phyloP scores from a whole-genome alignment of 345 rosid genomes.

The Turnera subulata region DNA sequence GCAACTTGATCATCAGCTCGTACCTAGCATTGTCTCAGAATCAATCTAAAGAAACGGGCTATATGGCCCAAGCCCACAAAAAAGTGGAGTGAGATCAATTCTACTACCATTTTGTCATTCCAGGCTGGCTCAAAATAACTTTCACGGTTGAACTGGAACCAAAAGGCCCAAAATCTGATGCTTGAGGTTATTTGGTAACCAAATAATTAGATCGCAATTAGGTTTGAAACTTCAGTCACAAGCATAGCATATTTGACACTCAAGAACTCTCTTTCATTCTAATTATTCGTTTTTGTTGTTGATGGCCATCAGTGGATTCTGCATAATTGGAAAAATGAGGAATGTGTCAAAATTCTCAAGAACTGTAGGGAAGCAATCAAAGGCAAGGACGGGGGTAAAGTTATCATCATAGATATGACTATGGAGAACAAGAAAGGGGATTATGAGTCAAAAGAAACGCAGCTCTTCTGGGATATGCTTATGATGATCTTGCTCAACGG shows the following conservation, averaged over 20 bases:
- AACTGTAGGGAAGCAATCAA: background rate
- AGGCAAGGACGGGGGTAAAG: background rate
- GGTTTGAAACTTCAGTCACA: no score
- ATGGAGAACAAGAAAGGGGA: background rate
- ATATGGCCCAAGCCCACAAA: no score
- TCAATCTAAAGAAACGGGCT: no score
- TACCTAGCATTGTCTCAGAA: no score
- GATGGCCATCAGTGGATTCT: conserved; percentile 10
- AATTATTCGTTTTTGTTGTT: background rate
- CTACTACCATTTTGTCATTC: background rate
- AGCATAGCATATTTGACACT: no score
- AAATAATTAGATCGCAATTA: no score
- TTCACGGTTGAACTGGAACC: no score
- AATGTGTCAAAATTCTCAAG: no score
- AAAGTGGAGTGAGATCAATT: background rate
- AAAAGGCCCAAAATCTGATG: background rate
- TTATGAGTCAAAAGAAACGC: background rate
- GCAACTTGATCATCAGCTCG: no score
- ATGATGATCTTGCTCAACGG: conserved; percentile 7
- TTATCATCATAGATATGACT: conserved; percentile 2
- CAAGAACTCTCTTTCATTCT: background rate
- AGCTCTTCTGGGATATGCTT: conserved; percentile 12
- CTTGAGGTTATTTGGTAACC: no score
- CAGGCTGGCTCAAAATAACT: no score
- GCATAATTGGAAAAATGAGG: conserved; percentile 21